A percentile compares a stretch with the other conserved stretches of the same genome.
phyloP scores from a whole-genome alignment of 2,329 filamentous ascomycete species.

The Neonectria magnoliae region DNA sequence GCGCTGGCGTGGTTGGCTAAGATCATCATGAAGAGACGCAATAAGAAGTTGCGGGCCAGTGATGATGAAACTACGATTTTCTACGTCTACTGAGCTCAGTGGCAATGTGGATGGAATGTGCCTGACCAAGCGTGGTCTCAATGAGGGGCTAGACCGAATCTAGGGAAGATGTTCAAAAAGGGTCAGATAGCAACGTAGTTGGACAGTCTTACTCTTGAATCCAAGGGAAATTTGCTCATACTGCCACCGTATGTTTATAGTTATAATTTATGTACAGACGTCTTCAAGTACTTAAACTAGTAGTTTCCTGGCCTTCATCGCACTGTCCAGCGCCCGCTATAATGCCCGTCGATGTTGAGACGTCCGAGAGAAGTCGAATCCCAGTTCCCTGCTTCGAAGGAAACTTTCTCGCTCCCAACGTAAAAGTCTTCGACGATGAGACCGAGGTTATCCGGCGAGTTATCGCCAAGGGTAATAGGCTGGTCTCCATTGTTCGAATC shows the following conservation, averaged over 20 bases:
- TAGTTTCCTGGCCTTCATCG: neutral
- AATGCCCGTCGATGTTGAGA: constrained; percentile 25
- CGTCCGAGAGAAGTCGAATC: constrained; percentile 12
- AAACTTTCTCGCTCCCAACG: constrained; percentile 27
- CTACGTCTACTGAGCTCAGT: constrained; percentile 42
- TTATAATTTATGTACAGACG: neutral
- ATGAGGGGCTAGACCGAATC: too few species aligned
- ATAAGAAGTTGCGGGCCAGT: constrained; percentile 46
- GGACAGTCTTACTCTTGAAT: too few species aligned
- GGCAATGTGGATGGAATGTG: too few species aligned
- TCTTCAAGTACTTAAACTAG: neutral
- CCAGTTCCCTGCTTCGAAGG: constrained; percentile 27
- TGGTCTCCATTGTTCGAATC: constrained; percentile 19
- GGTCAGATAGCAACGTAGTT: too few species aligned
- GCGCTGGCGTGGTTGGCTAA: constrained; percentile 52
- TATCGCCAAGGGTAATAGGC: constrained; percentile 21
- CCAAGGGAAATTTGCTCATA: too few species aligned
- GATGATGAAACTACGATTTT: constrained; percentile 42
- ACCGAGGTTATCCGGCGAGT: constrained; percentile 21
- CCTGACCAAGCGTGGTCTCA: too few species aligned
- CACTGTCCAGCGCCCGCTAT: constrained; percentile 22
- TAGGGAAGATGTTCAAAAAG: too few species aligned
- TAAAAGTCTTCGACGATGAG: constrained; percentile 29
- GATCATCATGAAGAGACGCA: constrained; percentile 48
- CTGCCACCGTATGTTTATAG: too few species aligned